A percentile compares a stretch with the other conserved stretches of the same genome.
Conservation (phyloP, 768 basidiomycete genomes). For the Tylopilus sp. region DNA sequence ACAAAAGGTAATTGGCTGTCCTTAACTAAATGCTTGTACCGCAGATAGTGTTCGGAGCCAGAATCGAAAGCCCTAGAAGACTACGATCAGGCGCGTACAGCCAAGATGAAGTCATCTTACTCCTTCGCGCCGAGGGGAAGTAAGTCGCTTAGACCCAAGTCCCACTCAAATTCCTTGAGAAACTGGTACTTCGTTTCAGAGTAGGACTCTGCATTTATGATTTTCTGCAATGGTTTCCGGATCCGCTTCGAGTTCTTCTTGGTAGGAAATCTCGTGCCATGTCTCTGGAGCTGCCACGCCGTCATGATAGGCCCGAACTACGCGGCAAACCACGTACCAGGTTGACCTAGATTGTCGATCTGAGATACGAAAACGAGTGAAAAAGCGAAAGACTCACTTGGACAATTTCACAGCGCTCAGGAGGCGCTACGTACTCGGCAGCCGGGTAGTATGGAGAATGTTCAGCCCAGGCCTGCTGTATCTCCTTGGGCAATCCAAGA, state of each 20-base stretch:
- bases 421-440: constrained; percentile 43
- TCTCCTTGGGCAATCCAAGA: constrained; percentile 15
- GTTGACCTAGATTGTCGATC: constrained; percentile 21
- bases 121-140: constrained; percentile 66
- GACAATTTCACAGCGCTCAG: constrained; percentile 47
- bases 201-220: constrained; percentile 46
- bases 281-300: constrained; percentile 62
- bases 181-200: constrained; percentile 52
- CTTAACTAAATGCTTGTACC: constrained; percentile 51
- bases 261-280: constrained; percentile 79
- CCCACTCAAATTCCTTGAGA: constrained; percentile 53
- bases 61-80: constrained; percentile 45
- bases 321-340: constrained; percentile 18
- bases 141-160: constrained; percentile 54
- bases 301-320: constrained; percentile 4
- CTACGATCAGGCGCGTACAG: not conserved
- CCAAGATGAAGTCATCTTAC: constrained; percentile 36
- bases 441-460: constrained; percentile 60
- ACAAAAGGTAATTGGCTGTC: constrained; percentile 49
- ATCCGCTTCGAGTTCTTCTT: constrained; percentile 42
- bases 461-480: constrained; percentile 49
- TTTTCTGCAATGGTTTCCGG: constrained; percentile 46
- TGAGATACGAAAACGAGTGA: not conserved
- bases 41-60: constrained; percentile 47
- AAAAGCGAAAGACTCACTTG: constrained; percentile 40